A percentile compares a stretch with the other conserved stretches of the same genome.
Evolutionary conservation across 1,284 basidiomycete species (phyloP).

Genomic region (Irpex sp.): DNA sequence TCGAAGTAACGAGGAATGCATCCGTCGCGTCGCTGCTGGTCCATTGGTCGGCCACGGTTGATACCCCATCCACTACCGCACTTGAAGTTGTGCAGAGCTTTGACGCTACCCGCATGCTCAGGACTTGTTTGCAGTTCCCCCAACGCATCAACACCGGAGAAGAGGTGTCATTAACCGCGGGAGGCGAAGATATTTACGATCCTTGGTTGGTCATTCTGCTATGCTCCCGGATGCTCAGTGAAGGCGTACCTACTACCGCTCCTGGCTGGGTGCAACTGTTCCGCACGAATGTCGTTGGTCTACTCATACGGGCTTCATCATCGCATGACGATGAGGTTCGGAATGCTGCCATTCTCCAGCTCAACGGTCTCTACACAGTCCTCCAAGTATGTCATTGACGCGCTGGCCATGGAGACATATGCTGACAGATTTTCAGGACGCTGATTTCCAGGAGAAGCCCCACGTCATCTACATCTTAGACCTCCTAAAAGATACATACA

Average conservation of each 20-base stretch:
- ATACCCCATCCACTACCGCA: slow-evolving; percentile 38
- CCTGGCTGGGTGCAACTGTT: slow-evolving; percentile 85
- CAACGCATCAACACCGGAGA: slow-evolving; percentile 32
- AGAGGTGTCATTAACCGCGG: slow-evolving; percentile 16
- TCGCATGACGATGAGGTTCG: slow-evolving; percentile 63
- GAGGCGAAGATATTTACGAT: slow-evolving; percentile 64
- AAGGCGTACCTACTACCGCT: slow-evolving; percentile 54
- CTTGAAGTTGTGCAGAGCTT: slow-evolving; percentile 70
- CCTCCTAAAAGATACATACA: slow-evolving; percentile 63
- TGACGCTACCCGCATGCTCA: slow-evolving; percentile 67
- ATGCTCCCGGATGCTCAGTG: slow-evolving; percentile 58
- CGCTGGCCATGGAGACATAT: neutral
- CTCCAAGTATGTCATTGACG: slow-evolving; percentile 45
- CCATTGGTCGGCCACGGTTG: slow-evolving; percentile 59
- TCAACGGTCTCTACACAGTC: slow-evolving; percentile 49
- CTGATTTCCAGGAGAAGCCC: slow-evolving; percentile 77
- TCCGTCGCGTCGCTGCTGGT: slow-evolving; percentile 54
- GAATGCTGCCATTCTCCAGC: slow-evolving; percentile 49
- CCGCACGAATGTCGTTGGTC: slow-evolving; percentile 74
- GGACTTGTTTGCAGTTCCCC: slow-evolving; percentile 76
- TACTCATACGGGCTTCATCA: slow-evolving; percentile 75
- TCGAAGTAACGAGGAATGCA: slow-evolving; percentile 69
- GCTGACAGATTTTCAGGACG: slow-evolving; percentile 34
- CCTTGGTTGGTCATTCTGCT: slow-evolving; percentile 77
- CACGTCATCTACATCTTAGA: slow-evolving; percentile 77